Evolutionary conservation across 1,284 basidiomycete genomes (phyloP).

Genomic region (Lentinula novae-zelandiae): DNA sequence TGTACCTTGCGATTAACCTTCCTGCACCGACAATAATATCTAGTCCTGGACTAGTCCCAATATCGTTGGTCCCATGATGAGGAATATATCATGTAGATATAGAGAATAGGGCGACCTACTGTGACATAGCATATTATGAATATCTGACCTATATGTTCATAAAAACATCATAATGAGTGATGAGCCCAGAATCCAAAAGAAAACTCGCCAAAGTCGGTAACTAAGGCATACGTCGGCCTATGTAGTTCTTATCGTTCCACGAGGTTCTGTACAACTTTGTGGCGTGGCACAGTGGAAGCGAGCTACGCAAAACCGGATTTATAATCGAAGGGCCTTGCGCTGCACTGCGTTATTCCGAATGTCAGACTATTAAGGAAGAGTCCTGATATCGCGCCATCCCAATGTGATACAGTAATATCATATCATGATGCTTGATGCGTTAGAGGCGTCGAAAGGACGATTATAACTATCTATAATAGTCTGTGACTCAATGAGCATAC

Average conservation of each 20-base stretch:
- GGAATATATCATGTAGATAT: background rate
- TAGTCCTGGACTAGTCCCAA: background rate
- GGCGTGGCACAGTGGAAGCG: background rate
- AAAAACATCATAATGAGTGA: background rate
- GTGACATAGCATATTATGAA: no score
- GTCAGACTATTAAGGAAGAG: background rate
- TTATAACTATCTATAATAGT: background rate
- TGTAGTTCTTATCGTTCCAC: background rate
- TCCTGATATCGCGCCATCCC: background rate
- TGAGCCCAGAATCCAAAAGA: background rate
- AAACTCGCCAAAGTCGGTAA: background rate
- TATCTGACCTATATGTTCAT: no score
- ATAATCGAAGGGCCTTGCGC: background rate
- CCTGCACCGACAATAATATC: background rate
- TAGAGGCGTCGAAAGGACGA: background rate
- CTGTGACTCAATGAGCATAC: no score
- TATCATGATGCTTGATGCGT: background rate
- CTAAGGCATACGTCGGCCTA: background rate
- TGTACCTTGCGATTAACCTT: background rate
- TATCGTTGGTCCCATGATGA: background rate
- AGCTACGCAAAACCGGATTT: background rate
- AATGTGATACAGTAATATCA: background rate
- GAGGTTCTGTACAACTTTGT: background rate
- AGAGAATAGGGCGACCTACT: no score
- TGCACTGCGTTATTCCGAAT: background rate